Conservation (phyloP, 345 rosid species). For the Laguncularia racemosa region DNA sequence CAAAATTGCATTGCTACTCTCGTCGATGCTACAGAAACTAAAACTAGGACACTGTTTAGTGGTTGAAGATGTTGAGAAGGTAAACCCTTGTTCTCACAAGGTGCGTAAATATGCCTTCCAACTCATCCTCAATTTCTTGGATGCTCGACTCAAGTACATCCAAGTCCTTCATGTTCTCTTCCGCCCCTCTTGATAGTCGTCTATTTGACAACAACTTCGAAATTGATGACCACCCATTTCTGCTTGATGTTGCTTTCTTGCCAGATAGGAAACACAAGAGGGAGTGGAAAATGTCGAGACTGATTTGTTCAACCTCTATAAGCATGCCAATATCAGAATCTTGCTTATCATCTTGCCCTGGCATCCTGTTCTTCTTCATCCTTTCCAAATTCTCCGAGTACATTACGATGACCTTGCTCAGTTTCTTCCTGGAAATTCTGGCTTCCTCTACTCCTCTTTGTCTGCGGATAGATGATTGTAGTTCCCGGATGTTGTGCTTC, state of each 20-base stretch:
- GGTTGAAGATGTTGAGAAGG: background rate
- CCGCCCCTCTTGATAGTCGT: too few relatives aligned
- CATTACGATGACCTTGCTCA: slow-evolving; percentile 1
- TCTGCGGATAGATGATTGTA: background rate
- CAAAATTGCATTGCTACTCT: too few relatives aligned
- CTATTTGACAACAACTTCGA: too few relatives aligned
- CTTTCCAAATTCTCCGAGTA: background rate
- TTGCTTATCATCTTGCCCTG: background rate
- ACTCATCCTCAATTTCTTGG: slow-evolving; percentile 2
- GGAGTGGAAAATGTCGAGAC: background rate
- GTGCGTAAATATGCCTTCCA: background rate
- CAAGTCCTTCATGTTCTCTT: too few relatives aligned
- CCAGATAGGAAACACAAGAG: background rate
- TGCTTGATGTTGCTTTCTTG: background rate
- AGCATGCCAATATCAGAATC: background rate
- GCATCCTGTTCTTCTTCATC: background rate
- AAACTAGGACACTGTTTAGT: background rate
- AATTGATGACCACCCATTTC: background rate
- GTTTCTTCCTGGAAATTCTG: background rate
- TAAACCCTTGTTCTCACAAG: slow-evolving; percentile 2
- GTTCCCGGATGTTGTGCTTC: slow-evolving; percentile 6
- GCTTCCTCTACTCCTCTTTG: background rate
- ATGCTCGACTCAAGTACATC: background rate
- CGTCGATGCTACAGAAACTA: too few relatives aligned
- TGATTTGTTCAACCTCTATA: background rate